Evolutionary conservation across 2,329 filamentous ascomycete species (phyloP), one percentile per base, ranked within the genome.

Genomic region (Paraphoma chrysanthemicola): DNA sequence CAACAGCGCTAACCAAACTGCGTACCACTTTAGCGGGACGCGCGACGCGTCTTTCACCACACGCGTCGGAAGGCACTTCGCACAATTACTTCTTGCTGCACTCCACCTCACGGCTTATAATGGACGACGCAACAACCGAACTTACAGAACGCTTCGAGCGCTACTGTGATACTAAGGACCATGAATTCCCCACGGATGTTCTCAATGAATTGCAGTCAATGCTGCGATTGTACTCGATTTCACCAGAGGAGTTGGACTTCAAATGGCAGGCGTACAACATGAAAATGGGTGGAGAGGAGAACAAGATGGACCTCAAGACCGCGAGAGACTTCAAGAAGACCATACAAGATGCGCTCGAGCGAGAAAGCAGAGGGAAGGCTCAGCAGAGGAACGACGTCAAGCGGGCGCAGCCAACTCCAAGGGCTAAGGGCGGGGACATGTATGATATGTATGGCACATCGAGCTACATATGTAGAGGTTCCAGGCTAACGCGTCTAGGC

Each of bases 261-360:
- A 98, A 98, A 83, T 99, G 95, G 95, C 95, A 99, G 77, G 94
- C 93, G 0, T 98, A 97, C 82, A 93, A 91, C 77, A 90, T 99
- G 74, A 96, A 94, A 78, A 93, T 98, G 88, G 92, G 93, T 23
- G 81, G 87, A 46, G 92, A 96, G 54, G 90, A 92, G 54, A 88
- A 88, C 59, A 88, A 84, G 57, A 79, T 91, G 59, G 86, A 90
- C 46, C 82, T 96, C 42, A 86, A 90, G 38, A 89, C 86, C 0
- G 86, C 91, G 44, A 86, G 90, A 43, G 86, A 88, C 53, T 90
- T 99, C 74, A 97, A 97, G 77, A 90, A 92, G 72, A 89, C 91
- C 70, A 84, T 97, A 7, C 92, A 94, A 71, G 93, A 97, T 69
- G 84, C 86, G 38, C 80, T 98, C 50, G 93, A 97, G 75, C 87